Percentiles rank a stretch among this genome's conserved stretches.
Evolutionary conservation across 2,329 filamentous ascomycete species (phyloP).

Genomic region (Ascochyta fabae): DNA sequence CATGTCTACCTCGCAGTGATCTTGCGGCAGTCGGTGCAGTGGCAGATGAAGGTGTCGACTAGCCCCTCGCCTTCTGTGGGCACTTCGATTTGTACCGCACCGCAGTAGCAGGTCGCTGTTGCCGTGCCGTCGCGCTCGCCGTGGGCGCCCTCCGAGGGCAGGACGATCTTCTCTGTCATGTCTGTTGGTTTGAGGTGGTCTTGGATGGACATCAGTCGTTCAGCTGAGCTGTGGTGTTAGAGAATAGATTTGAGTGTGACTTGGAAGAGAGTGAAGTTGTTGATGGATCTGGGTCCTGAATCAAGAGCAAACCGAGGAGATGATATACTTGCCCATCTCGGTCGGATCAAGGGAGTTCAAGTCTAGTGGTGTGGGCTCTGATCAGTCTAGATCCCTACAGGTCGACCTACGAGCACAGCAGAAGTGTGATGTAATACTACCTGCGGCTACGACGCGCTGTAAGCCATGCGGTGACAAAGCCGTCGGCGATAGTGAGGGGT

Average conservation of each 20-base stretch:
- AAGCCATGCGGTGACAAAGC: conserved; percentile 8
- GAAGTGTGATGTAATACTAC: conserved; percentile 1
- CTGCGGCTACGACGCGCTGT: neutral
- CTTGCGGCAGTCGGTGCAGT: conserved; percentile 64
- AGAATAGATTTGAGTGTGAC: too few relatives aligned
- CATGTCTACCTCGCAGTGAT: conserved; percentile 18
- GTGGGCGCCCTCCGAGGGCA: conserved; percentile 10
- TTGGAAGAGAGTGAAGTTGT: neutral
- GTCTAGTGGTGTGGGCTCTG: neutral
- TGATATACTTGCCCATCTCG: conserved; percentile 12
- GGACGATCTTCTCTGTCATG: conserved; percentile 7
- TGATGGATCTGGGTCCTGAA: too few relatives aligned
- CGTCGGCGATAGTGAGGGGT: conserved; percentile 14
- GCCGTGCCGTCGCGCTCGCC: conserved; percentile 27
- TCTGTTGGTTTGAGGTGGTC: conserved; percentile 6
- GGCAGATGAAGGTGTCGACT: conserved; percentile 62
- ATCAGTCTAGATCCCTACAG: neutral
- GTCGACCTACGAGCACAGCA: neutral
- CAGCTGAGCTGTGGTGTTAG: neutral
- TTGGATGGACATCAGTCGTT: conserved; percentile 9
- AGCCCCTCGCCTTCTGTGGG: conserved; percentile 56
- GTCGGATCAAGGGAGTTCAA: conserved; percentile 1
- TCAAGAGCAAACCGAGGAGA: neutral
- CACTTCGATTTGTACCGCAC: conserved; percentile 42
- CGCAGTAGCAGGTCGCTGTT: conserved; percentile 43